Evolutionary conservation across 805 yeast species (phyloP), one percentile per base, ranked within the genome.

Genomic region (Saturnispora sanitii): DNA sequence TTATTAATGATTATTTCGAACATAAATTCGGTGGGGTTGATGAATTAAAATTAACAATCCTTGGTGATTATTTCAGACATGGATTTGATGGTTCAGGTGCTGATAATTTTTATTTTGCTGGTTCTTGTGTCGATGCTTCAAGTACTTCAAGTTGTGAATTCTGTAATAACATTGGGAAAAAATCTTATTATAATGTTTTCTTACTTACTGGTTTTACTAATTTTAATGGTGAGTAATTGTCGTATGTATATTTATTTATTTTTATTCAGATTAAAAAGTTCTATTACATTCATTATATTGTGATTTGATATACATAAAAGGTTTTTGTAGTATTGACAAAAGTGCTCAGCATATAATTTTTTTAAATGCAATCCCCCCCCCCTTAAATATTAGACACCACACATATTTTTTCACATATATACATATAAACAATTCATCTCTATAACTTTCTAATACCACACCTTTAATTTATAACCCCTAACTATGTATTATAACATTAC

Each of bases 11-110:
- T 9, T 78, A 79, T 64, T 73, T 79, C 38, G 62, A 65, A n/a
- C 52, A 63, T 25, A 82, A 80, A 54, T 82, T 73, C 54, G 78
- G 73, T 0, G 62, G 74, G 1, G 64, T 70, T 2, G 73, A 71
- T 22, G 71, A 66, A n/a, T 59, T 82, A 44, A 68, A 76, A 50
- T 57, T 69, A 41, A 60, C 57, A 11, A 66, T 73, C 32, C 52
- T 71, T 33, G 56, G 68, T 33, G 77, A 72, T 64, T 73, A 73
- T 50, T 73, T 73, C 61, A 62, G 66, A 39, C 76, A 70, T 47
- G 79, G 77, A 1, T 73, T 80, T 57, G 86, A 81, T 56, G 88
- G 92, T 2, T 77, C 85, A 8, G 94, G 94, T 36, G 87, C 88
- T 8, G 86, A 82, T 53, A 82, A 82, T 57, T 82, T 79, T 57